These are phyloP conservation scores for Sporothrix dimorphospora DNA, from an alignment of 2,329 filamentous ascomycete genomes.

Conservation along the genomic window DNA sequence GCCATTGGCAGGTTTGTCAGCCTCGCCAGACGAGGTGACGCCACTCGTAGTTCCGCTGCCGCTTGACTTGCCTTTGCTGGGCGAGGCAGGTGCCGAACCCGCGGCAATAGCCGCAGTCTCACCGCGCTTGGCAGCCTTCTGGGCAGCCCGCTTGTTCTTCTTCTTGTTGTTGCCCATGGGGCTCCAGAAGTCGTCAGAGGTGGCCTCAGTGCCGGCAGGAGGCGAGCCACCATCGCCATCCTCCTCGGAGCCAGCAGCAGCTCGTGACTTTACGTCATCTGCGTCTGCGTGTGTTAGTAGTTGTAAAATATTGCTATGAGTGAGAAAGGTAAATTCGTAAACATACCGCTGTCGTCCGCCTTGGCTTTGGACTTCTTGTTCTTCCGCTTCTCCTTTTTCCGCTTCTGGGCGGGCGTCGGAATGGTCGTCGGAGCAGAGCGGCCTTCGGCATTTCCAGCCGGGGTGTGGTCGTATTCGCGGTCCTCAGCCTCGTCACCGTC, in stretches of 20 bases:
- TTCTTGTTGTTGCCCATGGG: conserved; percentile 27
- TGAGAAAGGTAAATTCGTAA: background rate
- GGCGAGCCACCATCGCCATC: background rate
- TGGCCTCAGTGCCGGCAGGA: background rate
- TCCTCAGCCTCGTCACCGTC: conserved; percentile 30
- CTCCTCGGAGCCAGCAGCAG: conserved; percentile 20
- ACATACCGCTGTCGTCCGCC: conserved; percentile 8
- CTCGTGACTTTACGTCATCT: conserved; percentile 11
- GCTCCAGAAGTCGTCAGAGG: background rate
- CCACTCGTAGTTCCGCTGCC: conserved; percentile 4
- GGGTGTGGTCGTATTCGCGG: background rate
- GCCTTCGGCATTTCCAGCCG: background rate
- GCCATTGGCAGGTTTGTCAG: conserved; percentile 4
- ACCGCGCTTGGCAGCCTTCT: conserved; percentile 27
- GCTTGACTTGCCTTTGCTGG: conserved; percentile 10
- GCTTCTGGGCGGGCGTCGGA: conserved; percentile 9
- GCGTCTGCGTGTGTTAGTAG: conserved; percentile 4
- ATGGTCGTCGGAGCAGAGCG: background rate
- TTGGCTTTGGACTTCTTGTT: conserved; percentile 3
- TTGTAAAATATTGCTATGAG: background rate
- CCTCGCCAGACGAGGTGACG: conserved; percentile 13
- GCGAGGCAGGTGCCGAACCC: background rate
- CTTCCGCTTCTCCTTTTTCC: conserved; percentile 26
- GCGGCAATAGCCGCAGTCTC: background rate
- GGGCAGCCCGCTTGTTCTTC: conserved; percentile 31